Evolutionary conservation across 208 protist genomes (phyloP).

Genomic region (Leishmania mexicana): DNA sequence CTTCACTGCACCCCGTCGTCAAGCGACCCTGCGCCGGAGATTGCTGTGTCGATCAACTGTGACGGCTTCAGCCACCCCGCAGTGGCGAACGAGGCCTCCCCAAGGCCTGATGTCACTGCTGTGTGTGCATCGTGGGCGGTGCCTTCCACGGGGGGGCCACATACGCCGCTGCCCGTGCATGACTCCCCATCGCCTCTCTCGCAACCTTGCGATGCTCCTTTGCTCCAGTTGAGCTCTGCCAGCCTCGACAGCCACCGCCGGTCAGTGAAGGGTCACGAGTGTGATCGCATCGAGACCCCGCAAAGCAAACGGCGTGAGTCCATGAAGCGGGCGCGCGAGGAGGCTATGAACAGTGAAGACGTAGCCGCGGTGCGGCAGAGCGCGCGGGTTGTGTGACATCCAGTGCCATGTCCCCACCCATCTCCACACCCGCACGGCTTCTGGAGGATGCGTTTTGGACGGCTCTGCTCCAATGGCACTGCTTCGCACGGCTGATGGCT

Average conservation of each 20-base stretch:
- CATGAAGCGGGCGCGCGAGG: conserved; percentile 36
- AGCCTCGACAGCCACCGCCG: not conserved
- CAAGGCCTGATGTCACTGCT: not conserved
- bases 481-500: not conserved
- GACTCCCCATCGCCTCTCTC: not conserved
- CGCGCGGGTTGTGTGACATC: conserved; percentile 6
- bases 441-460: not conserved
- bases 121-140: not conserved
- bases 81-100: not conserved
- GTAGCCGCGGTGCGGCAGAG: not conserved
- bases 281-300: not conserved
- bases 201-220: not conserved
- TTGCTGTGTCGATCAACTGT: not conserved
- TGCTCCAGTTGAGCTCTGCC: conserved; percentile 4
- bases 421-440: not conserved
- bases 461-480: not conserved
- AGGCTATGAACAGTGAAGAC: not conserved
- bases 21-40: not conserved
- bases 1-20: conserved; percentile 27
- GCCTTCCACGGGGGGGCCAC: not conserved
- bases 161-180: conserved; percentile 5
- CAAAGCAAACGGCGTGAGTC: conserved; percentile 15
- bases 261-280: conserved; percentile 1
- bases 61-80: not conserved
- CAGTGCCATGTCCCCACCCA: not conserved